phyloP scores from a whole-genome alignment of 2,329 filamentous ascomycete species.

The Clonostachys solani region DNA sequence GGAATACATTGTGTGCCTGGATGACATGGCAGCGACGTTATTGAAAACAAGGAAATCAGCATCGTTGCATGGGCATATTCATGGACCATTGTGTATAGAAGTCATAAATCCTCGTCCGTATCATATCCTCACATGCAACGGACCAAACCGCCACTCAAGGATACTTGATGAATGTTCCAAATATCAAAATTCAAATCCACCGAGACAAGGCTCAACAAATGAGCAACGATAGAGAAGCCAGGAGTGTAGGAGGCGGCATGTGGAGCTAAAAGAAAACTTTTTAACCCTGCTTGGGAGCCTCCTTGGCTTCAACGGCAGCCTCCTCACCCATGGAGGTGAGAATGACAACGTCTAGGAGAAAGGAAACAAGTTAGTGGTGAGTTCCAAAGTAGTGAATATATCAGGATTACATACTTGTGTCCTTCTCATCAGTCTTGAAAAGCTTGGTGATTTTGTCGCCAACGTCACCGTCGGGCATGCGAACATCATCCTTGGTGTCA shows the following conservation, averaged over 20 bases:
- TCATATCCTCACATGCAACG: too few species aligned
- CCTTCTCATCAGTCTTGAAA: conserved; percentile 81
- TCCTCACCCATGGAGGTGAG: conserved; percentile 97
- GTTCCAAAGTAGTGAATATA: background rate
- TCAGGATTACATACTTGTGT: conserved; percentile 69
- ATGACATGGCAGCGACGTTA: conserved; percentile 3
- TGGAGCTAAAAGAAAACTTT: too few species aligned
- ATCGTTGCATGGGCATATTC: too few species aligned
- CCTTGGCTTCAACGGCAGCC: conserved; percentile 88
- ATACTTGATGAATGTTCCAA: background rate
- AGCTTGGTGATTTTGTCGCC: conserved; percentile 82
- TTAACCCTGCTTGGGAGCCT: conserved; percentile 55
- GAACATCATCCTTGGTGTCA: conserved; percentile 90
- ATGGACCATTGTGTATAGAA: too few species aligned
- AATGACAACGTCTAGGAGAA: conserved; percentile 72
- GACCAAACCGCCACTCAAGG: background rate
- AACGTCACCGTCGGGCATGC: conserved; percentile 83
- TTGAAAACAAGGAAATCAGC: background rate
- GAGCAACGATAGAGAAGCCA: too few species aligned
- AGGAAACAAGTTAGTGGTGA: conserved; percentile 10
- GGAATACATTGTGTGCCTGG: background rate
- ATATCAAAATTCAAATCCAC: background rate
- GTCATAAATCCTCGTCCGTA: too few species aligned
- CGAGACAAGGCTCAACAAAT: background rate
- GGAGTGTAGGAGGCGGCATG: too few species aligned